Conservation (phyloP, 75 land plant species). For the Larix kaempferi region DNA sequence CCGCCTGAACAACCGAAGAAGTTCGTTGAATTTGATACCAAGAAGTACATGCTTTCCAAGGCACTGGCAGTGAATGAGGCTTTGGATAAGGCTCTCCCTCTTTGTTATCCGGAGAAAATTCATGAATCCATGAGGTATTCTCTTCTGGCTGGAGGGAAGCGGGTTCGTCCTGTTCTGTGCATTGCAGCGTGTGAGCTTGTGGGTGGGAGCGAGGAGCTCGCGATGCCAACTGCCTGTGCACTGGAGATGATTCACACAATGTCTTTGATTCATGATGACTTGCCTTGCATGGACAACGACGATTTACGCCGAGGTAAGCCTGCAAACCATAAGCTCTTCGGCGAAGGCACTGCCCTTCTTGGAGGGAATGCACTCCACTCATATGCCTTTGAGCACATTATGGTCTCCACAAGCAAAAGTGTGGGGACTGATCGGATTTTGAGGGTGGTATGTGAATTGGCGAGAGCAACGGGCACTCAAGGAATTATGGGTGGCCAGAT, state of each 20-base stretch:
- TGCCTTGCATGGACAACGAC: conserved; percentile 76
- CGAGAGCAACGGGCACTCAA: conserved; percentile 46
- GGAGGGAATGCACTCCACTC: conserved; percentile 50
- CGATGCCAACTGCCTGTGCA: conserved; percentile 59
- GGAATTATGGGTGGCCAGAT: conserved; percentile 54
- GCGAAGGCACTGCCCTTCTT: conserved; percentile 47
- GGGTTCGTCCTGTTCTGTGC: conserved; percentile 52
- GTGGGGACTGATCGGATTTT: conserved; percentile 21
- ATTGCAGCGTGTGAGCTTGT: conserved; percentile 70
- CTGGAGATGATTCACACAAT: conserved; percentile 67
- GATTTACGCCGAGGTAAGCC: conserved; percentile 46
- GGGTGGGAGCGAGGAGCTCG: conserved; percentile 41
- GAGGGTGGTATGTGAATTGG: conserved; percentile 42
- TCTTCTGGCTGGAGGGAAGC: conserved; percentile 24
- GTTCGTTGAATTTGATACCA: conserved; percentile 15
- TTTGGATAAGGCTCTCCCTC: conserved; percentile 16
- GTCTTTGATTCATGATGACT: conserved; percentile 46
- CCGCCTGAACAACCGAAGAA: background rate
- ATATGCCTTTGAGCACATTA: conserved; percentile 55
- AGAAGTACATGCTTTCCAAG: conserved; percentile 19
- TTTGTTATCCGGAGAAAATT: conserved; percentile 7
- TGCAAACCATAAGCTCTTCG: conserved; percentile 25
- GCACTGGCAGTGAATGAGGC: conserved; percentile 24
- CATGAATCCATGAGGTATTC: conserved; percentile 34
- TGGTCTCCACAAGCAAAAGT: conserved; percentile 12